Base-by-base conservation (phyloP, 345 rosid genomes). In the Populus ilicifolia region DNA sequence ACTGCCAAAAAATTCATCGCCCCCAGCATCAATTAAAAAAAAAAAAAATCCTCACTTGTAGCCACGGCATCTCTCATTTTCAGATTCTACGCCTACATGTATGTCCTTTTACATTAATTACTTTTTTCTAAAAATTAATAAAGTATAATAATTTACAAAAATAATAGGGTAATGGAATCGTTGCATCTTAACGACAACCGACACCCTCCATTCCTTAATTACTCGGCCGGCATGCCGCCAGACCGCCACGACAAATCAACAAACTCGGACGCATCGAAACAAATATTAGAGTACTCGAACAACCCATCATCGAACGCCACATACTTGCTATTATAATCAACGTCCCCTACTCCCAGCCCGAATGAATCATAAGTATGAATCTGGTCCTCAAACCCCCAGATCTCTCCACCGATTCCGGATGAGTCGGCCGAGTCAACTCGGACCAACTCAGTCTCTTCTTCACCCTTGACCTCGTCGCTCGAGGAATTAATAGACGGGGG, bases 341-440 rank as follows among this genome's bases (percentile, higher is more conserved):
- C 23, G 0, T 27, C 83, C 8, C 20, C 74, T 12, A 18, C 46
- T 36, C 84, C 86, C 54, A 79, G n/a, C 65, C 69, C 89, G 54
- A 83, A 88, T 59, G 81, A 64, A 54, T 86, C 87, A 33, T 82
- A 88, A 69, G 81, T 59, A 59, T 83, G 69, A 5, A 85, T 68
- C 83, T 65, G 73, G 4, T 76, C 84, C 48, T 83, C 86, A 35
- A 81, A 73, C 38, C 78, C 86, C 90, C 90, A 85, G 33, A 88
- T 61, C 52, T 73, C 87, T 3, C 75, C 80, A 21, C 72, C 80
- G n/a, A 70, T 64, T n/a, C 68, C 80, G 25, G 75, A 59, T 12
- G 78, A 84, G 12, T 69, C 76, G 11, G 18, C 80, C 25, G 83
- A 88, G 52, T 80, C 81, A 0, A 78, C 80, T 21, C 86, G 83